A percentile compares a stretch with the other conserved stretches of the same genome.
Evolutionary conservation across 768 basidiomycete genomes (phyloP).

Genomic region (Lentinula sp.): DNA sequence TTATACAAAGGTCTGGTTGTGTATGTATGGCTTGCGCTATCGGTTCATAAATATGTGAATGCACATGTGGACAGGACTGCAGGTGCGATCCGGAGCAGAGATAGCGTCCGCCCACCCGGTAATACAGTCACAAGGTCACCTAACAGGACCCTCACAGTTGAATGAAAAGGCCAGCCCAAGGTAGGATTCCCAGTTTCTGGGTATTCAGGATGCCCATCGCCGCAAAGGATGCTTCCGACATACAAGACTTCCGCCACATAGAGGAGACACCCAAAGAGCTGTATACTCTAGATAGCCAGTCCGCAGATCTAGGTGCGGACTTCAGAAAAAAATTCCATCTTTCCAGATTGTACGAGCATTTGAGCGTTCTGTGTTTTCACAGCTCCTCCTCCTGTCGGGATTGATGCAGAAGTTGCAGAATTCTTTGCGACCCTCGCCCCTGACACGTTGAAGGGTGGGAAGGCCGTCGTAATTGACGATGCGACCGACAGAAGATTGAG

Average conservation of each 20-base stretch:
- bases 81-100: neutral
- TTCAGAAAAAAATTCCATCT: neutral
- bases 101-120: neutral
- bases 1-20: too few species aligned
- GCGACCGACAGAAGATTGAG: slow-evolving; percentile 35
- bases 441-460: slow-evolving; percentile 6
- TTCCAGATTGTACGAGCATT: neutral
- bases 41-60: too few species aligned
- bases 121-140: neutral
- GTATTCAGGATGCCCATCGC: neutral
- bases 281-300: slow-evolving; percentile 27
- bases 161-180: neutral
- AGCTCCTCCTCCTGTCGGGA: slow-evolving; percentile 20
- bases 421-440: slow-evolving; percentile 29
- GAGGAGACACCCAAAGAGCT: slow-evolving; percentile 25
- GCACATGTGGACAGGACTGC: too few species aligned
- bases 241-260: neutral
- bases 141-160: neutral
- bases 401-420: slow-evolving; percentile 39
- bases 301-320: slow-evolving; percentile 9
- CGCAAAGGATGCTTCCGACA: neutral
- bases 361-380: neutral
- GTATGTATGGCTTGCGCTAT: too few species aligned
- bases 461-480: slow-evolving; percentile 31
- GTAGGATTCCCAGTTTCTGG: neutral